Base-by-base conservation (phyloP, 2,329 filamentous ascomycete species). In the Aspergillus tubingensis region DNA sequence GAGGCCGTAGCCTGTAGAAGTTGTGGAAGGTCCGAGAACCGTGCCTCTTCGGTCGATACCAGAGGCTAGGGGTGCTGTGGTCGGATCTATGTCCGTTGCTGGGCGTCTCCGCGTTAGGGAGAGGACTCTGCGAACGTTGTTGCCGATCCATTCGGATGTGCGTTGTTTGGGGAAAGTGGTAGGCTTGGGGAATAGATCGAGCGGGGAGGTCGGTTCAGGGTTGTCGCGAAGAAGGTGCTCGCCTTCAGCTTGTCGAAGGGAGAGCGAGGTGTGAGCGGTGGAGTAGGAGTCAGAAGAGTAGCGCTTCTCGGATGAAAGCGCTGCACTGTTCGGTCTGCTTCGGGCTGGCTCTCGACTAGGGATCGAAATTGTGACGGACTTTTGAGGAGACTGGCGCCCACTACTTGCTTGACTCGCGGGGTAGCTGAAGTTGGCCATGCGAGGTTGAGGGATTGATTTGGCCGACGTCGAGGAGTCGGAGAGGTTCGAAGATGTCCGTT, bases 131-230 rank as follows among this genome's bases (percentile, higher is more conserved):
- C 85, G 82, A 19, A 92, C 74, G 51, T 86, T 91, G 21, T 86
- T 90, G 21, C 89, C 89, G 10, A 92, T 78, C 87, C 88, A 91
- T 23, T 83, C 84, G 77, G 77, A 88, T 83, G 71, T 85, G 85
- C 19, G 87, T 81, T 67, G 65, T 54, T 68, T 72, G 13, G 65
- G 63, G 25, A 62, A 60, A 2, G 63, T 62, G 8, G 65, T 64
- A 5, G 71, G 62, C 54, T 71, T 72, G 27, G 67, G 69, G 21
- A 72, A 67, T 1, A 70, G 65, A 23, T 76, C 74, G 17, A 61
- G 63, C 1, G 67, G 66, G 13, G 68, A 67, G 25, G 64, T 54
- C 27, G 64, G 66, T 21, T 72, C 71, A 2, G 77, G 68, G 8
- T 69, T 80, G 80, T 4, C 79, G 25, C 23, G 79, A 25, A 86